Percentiles rank a stretch among this genome's conserved stretches.
These are phyloP conservation scores for Agaricus sinodeliciosus DNA, from an alignment of 768 basidiomycete genomes.

Conservation along the genomic window DNA sequence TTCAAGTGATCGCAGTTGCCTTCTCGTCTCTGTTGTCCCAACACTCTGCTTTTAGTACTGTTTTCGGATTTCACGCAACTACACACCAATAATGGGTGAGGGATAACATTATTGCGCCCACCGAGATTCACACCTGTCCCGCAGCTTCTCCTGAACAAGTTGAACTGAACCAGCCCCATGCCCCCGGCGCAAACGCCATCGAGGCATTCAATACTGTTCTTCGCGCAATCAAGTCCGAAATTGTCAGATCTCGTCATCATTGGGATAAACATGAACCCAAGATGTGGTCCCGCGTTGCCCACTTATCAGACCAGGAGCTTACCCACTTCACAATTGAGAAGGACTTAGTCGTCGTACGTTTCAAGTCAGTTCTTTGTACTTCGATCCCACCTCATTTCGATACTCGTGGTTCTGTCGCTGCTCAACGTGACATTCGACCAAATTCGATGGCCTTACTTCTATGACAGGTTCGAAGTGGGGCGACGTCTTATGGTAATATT, in stretches of 20 bases:
- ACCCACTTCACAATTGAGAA: slow-evolving; percentile 41
- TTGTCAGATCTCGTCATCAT: slow-evolving; percentile 56
- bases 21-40: no score
- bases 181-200: slow-evolving; percentile 52
- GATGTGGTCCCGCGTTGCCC: slow-evolving; percentile 61
- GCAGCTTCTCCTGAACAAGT: slow-evolving; percentile 55
- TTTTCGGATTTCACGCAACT: no score
- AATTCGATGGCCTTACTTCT: background rate
- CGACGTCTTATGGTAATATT: slow-evolving; percentile 60
- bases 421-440: background rate
- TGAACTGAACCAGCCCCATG: slow-evolving; percentile 50
- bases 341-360: slow-evolving; percentile 34
- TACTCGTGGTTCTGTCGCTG: background rate
- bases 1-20: no score
- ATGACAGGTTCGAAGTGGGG: slow-evolving; percentile 41
- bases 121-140: background rate
- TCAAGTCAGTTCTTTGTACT: slow-evolving; percentile 1
- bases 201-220: slow-evolving; percentile 57
- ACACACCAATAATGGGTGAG: slow-evolving; percentile 12
- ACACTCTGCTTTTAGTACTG: no score
- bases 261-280: slow-evolving; percentile 70
- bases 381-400: background rate
- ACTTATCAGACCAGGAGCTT: slow-evolving; percentile 46
- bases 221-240: slow-evolving; percentile 54
- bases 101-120: background rate